Conservation (phyloP, 139 green algal species). For the Diplosphaera chodatii region DNA sequence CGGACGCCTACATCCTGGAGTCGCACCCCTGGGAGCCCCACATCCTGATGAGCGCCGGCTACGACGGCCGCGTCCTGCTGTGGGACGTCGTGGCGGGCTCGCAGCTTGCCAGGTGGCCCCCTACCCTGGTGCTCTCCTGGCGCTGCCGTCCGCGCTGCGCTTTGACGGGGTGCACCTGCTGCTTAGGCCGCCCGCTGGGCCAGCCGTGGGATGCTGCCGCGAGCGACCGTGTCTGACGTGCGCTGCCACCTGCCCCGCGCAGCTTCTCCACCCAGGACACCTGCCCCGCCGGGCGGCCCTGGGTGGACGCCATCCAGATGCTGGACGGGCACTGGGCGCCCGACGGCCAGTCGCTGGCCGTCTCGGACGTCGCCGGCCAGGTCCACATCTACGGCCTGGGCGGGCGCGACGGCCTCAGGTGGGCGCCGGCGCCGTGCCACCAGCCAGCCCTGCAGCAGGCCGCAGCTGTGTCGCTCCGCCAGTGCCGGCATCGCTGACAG, state of each 20-base stretch:
- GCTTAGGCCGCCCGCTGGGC: no score
- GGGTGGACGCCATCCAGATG: constrained; percentile 52
- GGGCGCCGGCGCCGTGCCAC: no score
- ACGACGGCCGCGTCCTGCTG: constrained; percentile 60
- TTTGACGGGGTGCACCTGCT: no score
- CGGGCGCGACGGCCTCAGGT: not conserved
- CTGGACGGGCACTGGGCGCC: constrained; percentile 60
- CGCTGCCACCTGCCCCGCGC: not conserved
- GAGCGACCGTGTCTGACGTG: no score
- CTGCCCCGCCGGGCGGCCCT: constrained; percentile 34
- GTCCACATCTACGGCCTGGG: constrained; percentile 48
- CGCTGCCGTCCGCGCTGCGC: no score
- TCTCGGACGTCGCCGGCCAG: constrained; percentile 66
- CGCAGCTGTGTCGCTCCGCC: no score
- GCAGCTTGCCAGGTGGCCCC: constrained; percentile 35
- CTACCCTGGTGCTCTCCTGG: no score
- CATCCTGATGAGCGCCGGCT: constrained; percentile 60
- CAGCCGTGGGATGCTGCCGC: no score
- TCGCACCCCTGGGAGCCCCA: constrained; percentile 52
- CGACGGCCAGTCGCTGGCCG: constrained; percentile 35
- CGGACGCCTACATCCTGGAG: constrained; percentile 56
- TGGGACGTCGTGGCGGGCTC: constrained; percentile 54
- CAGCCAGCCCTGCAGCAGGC: no score
- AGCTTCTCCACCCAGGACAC: constrained; percentile 50
- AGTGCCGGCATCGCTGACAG: no score